Conservation (phyloP, 441 rosid species). For the Metrosideros polymorpha region DNA sequence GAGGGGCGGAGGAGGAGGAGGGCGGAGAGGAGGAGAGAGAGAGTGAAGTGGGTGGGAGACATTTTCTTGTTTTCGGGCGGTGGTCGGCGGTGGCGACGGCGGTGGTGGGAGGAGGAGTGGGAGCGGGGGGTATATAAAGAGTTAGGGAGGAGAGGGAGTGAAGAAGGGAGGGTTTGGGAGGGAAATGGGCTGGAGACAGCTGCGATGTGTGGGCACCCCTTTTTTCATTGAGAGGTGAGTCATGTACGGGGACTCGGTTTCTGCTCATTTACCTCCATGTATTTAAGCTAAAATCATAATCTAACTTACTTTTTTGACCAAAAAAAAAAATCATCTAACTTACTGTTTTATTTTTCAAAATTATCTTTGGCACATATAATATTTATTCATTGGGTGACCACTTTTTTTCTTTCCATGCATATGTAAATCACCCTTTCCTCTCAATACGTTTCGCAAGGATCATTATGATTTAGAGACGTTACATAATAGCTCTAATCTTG, state of each 20-base stretch:
- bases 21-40: not conserved
- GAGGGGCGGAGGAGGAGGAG: not conserved
- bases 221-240: not conserved
- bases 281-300: not conserved
- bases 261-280: not conserved
- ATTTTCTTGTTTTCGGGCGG: conserved; percentile 8
- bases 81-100: not conserved
- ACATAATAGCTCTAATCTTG: not conserved
- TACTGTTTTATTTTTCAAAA: not conserved
- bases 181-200: conserved; percentile 88
- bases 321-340: not conserved
- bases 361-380: not conserved
- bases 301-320: not conserved
- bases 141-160: not conserved
- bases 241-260: not conserved
- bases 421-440: not conserved
- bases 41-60: conserved; percentile 12
- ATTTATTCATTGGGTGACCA: not conserved
- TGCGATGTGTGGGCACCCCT: conserved; percentile 21
- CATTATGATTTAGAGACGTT: fast-evolving
- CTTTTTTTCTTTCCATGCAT: not conserved
- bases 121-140: conserved; percentile 12
- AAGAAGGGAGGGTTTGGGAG: conserved; percentile 5
- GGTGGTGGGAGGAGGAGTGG: not conserved
- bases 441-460: not conserved